Evolutionary conservation across 257 asterid species (phyloP), one percentile per base, ranked within the genome.

Genomic region (Gardenia jasminoides): DNA sequence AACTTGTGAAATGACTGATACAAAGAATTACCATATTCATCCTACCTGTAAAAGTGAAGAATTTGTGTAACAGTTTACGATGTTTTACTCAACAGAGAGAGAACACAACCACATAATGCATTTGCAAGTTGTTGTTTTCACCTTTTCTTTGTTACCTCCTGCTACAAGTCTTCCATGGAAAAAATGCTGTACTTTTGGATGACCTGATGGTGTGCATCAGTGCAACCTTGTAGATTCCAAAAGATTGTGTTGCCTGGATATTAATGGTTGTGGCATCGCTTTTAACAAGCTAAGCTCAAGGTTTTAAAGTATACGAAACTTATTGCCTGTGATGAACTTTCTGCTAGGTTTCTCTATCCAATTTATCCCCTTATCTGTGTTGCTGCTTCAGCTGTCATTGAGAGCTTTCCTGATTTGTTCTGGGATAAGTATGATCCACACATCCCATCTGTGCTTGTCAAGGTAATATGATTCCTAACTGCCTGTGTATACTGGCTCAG

Each of bases 341-440:
- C 76, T 77, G 74, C 75, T 93, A 93, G 99, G 86, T 96, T 96
- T 80, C 97, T 96, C 71, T 96, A 96, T 87, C 99, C 99, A 72
- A 89, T 96, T 85, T 96, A 93, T 86, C 99, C 99, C 47, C 97
- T 96, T 83, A 92, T 96, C 54, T 93, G 99, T 84, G 94, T 93
- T 77, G 98, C 99, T 86, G 99, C 99, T 83, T 87, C 98, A 69
- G 98, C 99, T 88, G 96, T 90, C 83, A 92, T 93, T 81, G 98
- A 96, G 84, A 88, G 96, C 87, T 88, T 96, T 78, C 99, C 98
- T 73, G 99, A 93, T 86, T 78, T 96, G 41, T 96, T 96, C 80
- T 83, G 89, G 83, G 97, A 90, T 74, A 90, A 90, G 85, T 85
- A 90, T 86, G 88, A 89, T 76, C 94, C 93, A 76, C 70, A 84